Base-by-base conservation (phyloP, 2,329 filamentous ascomycete species). In the Monascus ruber region DNA sequence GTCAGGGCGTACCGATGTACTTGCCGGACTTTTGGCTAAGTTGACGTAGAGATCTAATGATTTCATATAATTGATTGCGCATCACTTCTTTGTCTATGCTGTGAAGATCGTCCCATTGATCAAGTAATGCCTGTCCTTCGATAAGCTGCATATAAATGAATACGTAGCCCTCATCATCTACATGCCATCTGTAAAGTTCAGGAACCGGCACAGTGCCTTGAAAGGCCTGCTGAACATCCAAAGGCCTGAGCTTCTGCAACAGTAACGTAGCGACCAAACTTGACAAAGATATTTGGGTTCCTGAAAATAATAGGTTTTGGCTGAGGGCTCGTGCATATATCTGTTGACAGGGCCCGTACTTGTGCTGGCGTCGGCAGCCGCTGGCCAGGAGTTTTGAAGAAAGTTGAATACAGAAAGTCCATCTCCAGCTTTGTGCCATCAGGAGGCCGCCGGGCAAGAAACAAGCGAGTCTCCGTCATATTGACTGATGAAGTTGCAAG, bases 121-220 rank as follows among this genome's bases (percentile, higher is more conserved):
- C 40, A 6, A 49, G 33, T 9, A 61, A 41, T 5, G 52, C 54
- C 24, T 39, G 41, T 26, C 55, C 53, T 37, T 42, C 11, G 26
- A 61, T 52, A 24, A 55, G 40, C 38, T 61, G 50, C 54, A 59
- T 61, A 39, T 60, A 59, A 29, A 62, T 51, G 39, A 56, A 60
- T 4, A 52, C 44, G 26, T 48, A 41, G 24, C 39, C 28, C 28
- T 29, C 26, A 1, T 49, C 43, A 27, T 53, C 43, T 11, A 50
- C 42, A 24, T 43, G 47, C 58, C 58, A 65, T 11, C 60, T 59
- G 48, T 57, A 64, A 17, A 62, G 42, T 40, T 65, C 56, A 2
- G 62, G 60, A 26, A 61, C 60, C 33, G 59, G 59, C 28, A 62
- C 47, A 5, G 46, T 35, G 26, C 42, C 42, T 9, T 38, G 5